Percentiles rank a stretch among this genome's conserved stretches.
phyloP scores from a whole-genome alignment of 345 rosid species.

The Firmiana major region DNA sequence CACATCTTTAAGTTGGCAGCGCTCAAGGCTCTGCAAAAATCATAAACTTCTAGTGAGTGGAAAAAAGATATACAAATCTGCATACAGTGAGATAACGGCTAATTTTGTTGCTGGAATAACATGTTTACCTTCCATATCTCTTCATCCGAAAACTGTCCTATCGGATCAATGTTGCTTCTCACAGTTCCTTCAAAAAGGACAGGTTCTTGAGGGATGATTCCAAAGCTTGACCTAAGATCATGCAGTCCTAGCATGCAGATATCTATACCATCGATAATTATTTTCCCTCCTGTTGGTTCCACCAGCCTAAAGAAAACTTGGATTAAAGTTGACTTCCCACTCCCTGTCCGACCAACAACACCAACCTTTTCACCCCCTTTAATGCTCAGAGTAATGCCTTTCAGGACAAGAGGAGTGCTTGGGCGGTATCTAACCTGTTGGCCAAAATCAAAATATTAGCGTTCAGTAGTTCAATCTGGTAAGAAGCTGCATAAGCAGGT shows the following conservation, averaged over 20 bases:
- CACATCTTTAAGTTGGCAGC: slow-evolving; percentile 84
- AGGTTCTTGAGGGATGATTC: slow-evolving; percentile 97
- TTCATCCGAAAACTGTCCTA: slow-evolving; percentile 71
- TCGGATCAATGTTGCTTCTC: slow-evolving; percentile 86
- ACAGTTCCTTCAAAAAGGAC: slow-evolving; percentile 95
- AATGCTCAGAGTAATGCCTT: slow-evolving; percentile 73
- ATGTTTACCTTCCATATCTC: slow-evolving; percentile 83
- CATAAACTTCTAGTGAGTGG: neutral
- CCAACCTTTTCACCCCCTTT: slow-evolving; percentile 88
- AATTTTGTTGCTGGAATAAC: neutral
- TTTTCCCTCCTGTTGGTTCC: slow-evolving; percentile 80
- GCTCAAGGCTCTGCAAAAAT: slow-evolving; percentile 62
- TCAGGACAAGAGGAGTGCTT: slow-evolving; percentile 80
- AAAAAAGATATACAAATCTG: neutral
- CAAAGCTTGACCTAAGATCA: slow-evolving; percentile 84
- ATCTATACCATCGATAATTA: slow-evolving; percentile 76
- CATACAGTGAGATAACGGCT: neutral
- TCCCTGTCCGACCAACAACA: slow-evolving; percentile 90
- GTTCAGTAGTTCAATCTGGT: neutral
- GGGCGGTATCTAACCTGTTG: slow-evolving; percentile 85
- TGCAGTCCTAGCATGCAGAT: slow-evolving; percentile 69
- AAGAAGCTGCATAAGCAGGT: neutral
- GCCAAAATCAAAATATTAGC: slow-evolving; percentile 10
- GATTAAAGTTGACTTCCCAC: slow-evolving; percentile 90
- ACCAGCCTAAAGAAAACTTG: slow-evolving; percentile 90